phyloP scores from a whole-genome alignment of 2,329 filamentous ascomycete genomes.

The Verticillium alfalfae region DNA sequence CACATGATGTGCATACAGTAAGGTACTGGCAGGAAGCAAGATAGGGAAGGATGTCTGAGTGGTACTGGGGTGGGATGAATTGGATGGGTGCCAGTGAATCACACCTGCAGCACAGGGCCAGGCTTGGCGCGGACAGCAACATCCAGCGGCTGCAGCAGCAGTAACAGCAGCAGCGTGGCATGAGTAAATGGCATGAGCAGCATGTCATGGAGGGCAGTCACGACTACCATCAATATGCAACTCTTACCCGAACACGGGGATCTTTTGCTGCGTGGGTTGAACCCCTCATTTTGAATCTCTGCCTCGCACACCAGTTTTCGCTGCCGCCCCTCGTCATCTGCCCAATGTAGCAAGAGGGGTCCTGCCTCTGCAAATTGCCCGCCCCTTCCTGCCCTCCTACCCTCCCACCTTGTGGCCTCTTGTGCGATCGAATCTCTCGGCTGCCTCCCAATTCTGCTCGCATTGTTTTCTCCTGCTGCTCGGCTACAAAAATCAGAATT shows the following conservation, averaged over 20 bases:
- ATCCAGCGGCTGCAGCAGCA: not conserved
- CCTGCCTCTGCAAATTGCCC: not conserved
- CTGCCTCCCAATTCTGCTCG: not conserved
- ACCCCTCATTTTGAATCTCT: not conserved
- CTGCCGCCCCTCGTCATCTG: not conserved
- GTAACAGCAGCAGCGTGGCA: not conserved
- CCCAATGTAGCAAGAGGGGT: not conserved
- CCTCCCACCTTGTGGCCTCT: not conserved
- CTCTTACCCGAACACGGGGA: not conserved
- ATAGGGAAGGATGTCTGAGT: not conserved
- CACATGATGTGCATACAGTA: too few relatives aligned
- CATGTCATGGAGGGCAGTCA: not conserved
- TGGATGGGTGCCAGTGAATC: not conserved
- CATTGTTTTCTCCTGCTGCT: conserved; percentile 1
- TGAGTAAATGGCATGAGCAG: not conserved
- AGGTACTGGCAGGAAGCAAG: too few relatives aligned
- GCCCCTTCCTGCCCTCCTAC: conserved; percentile 1
- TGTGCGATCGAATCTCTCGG: not conserved
- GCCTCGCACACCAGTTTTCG: not conserved
- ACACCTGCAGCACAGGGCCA: not conserved
- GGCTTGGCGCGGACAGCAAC: not conserved
- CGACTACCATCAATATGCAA: not conserved
- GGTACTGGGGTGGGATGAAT: not conserved
- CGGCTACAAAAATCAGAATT: not conserved
- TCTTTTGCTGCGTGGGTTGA: not conserved